Evolutionary conservation across 164 flowering plant genomes (phyloP).

Genomic region (Umbellularia californica): DNA sequence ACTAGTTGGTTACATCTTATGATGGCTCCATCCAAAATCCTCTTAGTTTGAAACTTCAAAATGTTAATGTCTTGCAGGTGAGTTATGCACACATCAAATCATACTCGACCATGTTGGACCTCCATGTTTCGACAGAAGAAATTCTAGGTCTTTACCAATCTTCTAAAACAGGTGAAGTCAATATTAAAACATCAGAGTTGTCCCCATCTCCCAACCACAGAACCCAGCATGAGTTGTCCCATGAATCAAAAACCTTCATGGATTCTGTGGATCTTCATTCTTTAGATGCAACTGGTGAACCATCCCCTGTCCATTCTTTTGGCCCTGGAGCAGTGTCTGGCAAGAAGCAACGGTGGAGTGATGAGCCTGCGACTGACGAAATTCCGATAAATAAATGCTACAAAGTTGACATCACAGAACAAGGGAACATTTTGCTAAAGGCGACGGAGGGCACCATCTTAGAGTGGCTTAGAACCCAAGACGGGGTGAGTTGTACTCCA

Average conservation of each 20-base stretch:
- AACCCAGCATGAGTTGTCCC: slow-evolving; percentile 1
- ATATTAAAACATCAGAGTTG: slow-evolving; percentile 7
- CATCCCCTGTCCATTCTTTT: background rate
- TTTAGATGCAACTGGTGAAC: slow-evolving; percentile 6
- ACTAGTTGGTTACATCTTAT: no score
- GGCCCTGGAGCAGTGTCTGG: background rate
- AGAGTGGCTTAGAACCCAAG: slow-evolving; percentile 33
- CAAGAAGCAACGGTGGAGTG: slow-evolving; percentile 4
- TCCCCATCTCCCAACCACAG: background rate
- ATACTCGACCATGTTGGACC: slow-evolving; percentile 33
- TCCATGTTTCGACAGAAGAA: slow-evolving; percentile 20
- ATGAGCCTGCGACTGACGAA: slow-evolving; percentile 2
- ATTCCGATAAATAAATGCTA: slow-evolving; percentile 25
- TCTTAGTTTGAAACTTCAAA: background rate
- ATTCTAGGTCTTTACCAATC: slow-evolving; percentile 5
- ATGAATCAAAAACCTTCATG: slow-evolving; percentile 6
- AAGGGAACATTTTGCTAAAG: slow-evolving; percentile 11
- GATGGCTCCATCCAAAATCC: background rate
- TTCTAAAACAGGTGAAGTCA: slow-evolving; percentile 13
- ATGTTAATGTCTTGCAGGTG: slow-evolving; percentile 25
- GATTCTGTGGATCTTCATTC: slow-evolving; percentile 1
- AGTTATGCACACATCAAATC: slow-evolving; percentile 44
- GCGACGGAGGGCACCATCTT: slow-evolving; percentile 36
- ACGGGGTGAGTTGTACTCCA: slow-evolving; percentile 33
- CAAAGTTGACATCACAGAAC: slow-evolving; percentile 21